Base-by-base conservation (phyloP, 148 eudicot species). In the Limonium bicolor region DNA sequence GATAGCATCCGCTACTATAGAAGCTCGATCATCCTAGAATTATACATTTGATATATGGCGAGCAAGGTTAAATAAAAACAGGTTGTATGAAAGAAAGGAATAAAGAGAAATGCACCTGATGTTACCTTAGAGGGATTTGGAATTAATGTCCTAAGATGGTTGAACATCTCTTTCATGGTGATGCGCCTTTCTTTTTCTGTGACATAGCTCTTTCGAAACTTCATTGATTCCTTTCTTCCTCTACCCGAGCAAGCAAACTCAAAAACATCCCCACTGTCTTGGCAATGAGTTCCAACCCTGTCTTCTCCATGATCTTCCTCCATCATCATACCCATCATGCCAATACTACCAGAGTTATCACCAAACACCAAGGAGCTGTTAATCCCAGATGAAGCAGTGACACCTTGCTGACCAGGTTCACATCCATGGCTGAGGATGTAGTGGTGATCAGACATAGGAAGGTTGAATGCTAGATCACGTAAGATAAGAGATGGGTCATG, bases 101-200 rank as follows among this genome's bases (percentile, higher is more conserved):
- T 33, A 9, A 22, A 26, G 33, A 28, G 2, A 25, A n/a, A 15
- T 18, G 20, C 13, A 12, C 5, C 2, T 5, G 46, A 20, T 7
- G 42, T 19, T 70, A 88, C 94, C 94, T 88, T 88, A 31, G 80
- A 60, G 25, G 94, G 74, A 20, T 55, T 72, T 12, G 97, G 94
- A 28, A 83, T 69, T 51, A 88, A 69, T 1, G 20, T 37, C 64
- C 50, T 77, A 42, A 88, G 66, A 38, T 46, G 64, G 3, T 29
- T 6, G 41, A 46, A 88, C 59, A 70, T 80, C 32, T 56, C 67
- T 64, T 66, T 74, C 45, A 88, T 66, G 27, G 74, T 69, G 19
- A 64, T 70, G 53, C 97, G 80, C 36, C 94, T 71, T 39, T 80
- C 76, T 48, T 61, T 65, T 41, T 83, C 96, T 50, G 97, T 83